These are phyloP conservation scores for Capillidium heterosporum DNA, from an alignment of 371 early-diverging fungal species.

Conservation along the genomic window DNA sequence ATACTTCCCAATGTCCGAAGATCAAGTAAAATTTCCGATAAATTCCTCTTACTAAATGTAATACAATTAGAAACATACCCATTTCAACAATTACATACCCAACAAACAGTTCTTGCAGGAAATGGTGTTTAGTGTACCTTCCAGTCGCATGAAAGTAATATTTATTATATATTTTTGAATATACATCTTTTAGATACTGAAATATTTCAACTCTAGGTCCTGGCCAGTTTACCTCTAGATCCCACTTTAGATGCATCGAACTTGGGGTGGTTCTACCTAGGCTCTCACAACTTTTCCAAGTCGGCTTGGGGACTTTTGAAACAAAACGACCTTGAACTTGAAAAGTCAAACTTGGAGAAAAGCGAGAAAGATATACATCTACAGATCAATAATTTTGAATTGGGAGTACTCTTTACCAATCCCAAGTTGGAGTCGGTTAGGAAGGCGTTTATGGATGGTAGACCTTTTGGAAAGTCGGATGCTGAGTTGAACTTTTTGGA, in stretches of 20 bases:
- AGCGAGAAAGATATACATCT: too few species aligned
- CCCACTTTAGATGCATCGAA: neutral
- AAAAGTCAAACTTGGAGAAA: too few species aligned
- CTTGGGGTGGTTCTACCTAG: conserved; percentile 2
- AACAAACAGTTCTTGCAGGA: neutral
- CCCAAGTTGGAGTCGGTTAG: too few species aligned
- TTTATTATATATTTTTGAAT: neutral
- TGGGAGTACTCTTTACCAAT: too few species aligned
- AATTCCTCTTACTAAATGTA: neutral
- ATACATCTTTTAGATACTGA: neutral
- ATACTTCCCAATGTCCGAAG: neutral
- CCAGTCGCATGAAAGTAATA: neutral
- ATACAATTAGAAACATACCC: neutral
- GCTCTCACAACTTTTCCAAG: neutral
- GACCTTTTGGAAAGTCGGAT: too few species aligned
- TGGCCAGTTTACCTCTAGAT: neutral
- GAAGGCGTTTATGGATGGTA: too few species aligned
- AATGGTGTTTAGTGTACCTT: neutral
- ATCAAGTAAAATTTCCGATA: neutral
- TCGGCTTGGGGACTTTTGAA: conserved; percentile 1
- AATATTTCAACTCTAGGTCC: neutral
- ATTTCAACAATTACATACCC: neutral
- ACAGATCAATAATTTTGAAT: too few species aligned
- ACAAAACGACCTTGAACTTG: too few species aligned
- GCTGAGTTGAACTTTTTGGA: too few species aligned